phyloP scores from a whole-genome alignment of 164 flowering plant species.

The Kingdonia uniflora region DNA sequence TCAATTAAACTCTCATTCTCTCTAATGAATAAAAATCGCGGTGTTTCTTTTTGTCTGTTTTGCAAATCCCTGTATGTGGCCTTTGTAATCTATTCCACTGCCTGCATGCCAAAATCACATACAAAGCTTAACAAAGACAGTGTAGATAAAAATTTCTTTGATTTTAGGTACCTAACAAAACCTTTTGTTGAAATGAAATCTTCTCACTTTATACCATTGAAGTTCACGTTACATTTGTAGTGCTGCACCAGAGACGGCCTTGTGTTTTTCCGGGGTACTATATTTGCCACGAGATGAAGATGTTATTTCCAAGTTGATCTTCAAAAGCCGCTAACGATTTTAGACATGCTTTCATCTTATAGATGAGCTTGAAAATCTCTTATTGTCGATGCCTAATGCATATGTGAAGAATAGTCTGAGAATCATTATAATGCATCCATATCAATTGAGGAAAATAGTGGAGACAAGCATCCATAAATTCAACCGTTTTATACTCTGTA shows the following conservation, averaged over 20 bases:
- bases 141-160: no score
- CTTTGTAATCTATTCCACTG: neutral
- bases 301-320: neutral
- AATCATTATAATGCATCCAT: neutral
- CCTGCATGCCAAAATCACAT: no score
- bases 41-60: no score
- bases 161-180: no score
- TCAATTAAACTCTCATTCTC: neutral
- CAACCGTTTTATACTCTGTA: neutral
- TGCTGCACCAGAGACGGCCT: neutral
- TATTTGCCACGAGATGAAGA: neutral
- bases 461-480: neutral
- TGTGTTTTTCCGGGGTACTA: neutral
- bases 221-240: neutral
- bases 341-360: neutral
- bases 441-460: neutral
- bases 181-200: neutral
- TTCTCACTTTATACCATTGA: neutral
- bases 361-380: neutral
- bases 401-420: neutral
- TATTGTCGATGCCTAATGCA: conserved; percentile 1
- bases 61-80: neutral
- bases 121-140: no score
- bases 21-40: neutral
- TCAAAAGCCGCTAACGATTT: neutral